Base-by-base conservation (phyloP, 768 basidiomycete species). In the Suillus sp. region DNA sequence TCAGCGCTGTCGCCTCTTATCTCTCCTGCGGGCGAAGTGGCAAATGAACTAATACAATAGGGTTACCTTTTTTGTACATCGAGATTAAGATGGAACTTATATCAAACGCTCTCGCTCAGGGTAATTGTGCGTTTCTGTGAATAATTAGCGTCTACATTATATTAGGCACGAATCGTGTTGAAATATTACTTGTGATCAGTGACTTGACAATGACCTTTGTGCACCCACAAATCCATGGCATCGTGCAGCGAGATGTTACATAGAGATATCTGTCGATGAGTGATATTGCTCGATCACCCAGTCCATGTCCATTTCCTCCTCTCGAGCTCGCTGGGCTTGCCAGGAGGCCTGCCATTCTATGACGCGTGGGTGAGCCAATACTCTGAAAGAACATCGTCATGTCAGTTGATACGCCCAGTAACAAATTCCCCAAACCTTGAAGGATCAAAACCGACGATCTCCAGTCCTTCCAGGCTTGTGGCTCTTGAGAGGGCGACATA, bases 401-500 rank as follows among this genome's bases (percentile, higher is more conserved):
- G 53, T 64, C 55, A 55, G 51, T 34, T 2, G 30, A 4, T 45
- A 13, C 9, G 30, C 55, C n/a, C 2, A 38, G 11, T 27, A 51
- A 32, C 18, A 48, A 38, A 16, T 38, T 25, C 10, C 30, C 66
- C 71, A 16, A 66, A 77, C 75, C 66, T 80, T 45, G 60, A 68
- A 1, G 73, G 69, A 25, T 76, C 70, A 55, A 80, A 80, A 55
- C 76, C 69, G 59, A 75, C 59, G 11, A 80, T 72, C 53, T 80
- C 79, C 6, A 80, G 67, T 2, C 78, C 78, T 13, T 80, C 78
- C 71, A 80, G 72, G 22, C 72, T 68, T 0, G 78, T 80, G 22
- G 80, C 79, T 18, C 79, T 77, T 8, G 80, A 81, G 51, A 79
- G 72, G 10, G 74, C 72, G 20, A 78, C 76, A 38, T 76, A 76